Base-by-base conservation (phyloP, 1,139 yeast genomes). In the Lodderomyces elongisporus region DNA sequence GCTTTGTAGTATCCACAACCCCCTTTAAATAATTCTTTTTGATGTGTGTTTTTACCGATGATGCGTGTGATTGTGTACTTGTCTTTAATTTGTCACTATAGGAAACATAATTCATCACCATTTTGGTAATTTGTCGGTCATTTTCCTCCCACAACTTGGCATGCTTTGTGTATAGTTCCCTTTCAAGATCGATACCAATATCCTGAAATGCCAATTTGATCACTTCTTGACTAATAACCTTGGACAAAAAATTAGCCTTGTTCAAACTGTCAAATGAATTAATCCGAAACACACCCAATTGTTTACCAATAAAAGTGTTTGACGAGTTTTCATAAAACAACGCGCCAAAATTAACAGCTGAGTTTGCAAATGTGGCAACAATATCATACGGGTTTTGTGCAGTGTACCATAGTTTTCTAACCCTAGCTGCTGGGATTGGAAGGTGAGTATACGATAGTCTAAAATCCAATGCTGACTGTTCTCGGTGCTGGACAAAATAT, bases 181-280 rank as follows among this genome's bases (percentile, higher is more conserved):
- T 49, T 5, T 69, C 60, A 3, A 58, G 44, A 2, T 43, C 39
- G 5, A 61, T 56, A 0, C 70, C 70, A 30, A 78, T 59, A 42
- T 77, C 83, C 31, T 70, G 56, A 37, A 81, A 67, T 5, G 84
- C 78, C 30, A 74, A 54, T 32, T 73, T 77, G 15, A 82, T 54
- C 4, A 79, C 81, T 48, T 77, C 81, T 46, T 73, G 81, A 44
- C 78, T 67, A 5, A 83, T 67, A 14, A 77, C 62, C 42, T 72
- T 74, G 33, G 78, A 75, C 6, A 82, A 64, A 28, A 70, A 64
- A 42, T 77, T 77, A 9, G 84, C 76, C 41, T 81, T 77, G 36
- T 70, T 75, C 36, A 79, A 62, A n/a, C 84, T 75, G 47, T 79
- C 81, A 41, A 80, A 70, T 0, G 87, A 77, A 45, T 79, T 79